phyloP scores from a whole-genome alignment of 2,329 filamentous ascomycete species.

The Apiospora kogelbergensis region DNA sequence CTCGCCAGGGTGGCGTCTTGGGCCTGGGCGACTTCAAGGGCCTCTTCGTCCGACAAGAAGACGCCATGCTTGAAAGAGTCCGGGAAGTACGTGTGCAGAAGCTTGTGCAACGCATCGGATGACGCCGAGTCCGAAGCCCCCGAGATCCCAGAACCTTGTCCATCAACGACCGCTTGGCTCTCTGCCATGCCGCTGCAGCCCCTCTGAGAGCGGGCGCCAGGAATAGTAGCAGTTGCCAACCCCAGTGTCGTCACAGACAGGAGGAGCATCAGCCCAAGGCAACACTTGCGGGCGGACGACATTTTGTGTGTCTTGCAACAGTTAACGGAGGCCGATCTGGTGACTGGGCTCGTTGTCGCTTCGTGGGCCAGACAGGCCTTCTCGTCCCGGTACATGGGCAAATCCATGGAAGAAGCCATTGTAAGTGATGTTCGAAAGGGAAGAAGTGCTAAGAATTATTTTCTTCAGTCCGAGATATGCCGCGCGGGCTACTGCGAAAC shows the following conservation, averaged over 20 bases:
- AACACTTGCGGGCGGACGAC: constrained; percentile 36
- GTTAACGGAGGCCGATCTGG: background rate
- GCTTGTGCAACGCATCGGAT: constrained; percentile 61
- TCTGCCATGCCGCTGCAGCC: constrained; percentile 19
- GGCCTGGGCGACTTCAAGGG: constrained; percentile 62
- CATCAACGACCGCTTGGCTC: constrained; percentile 15
- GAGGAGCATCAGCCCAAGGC: constrained; percentile 33
- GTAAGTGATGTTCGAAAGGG: background rate
- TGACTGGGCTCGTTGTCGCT: background rate
- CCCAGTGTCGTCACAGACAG: constrained; percentile 34
- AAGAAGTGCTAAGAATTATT: background rate
- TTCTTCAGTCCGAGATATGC: background rate
- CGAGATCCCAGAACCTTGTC: constrained; percentile 43
- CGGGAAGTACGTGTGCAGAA: constrained; percentile 63
- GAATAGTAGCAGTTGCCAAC: constrained; percentile 31
- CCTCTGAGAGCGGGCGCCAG: constrained; percentile 20
- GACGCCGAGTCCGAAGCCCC: constrained; percentile 57
- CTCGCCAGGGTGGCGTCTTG: constrained; percentile 62
- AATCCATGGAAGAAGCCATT: background rate
- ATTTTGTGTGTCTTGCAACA: constrained; percentile 29
- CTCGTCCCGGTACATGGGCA: background rate
- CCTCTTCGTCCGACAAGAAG: constrained; percentile 63
- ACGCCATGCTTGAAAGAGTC: constrained; percentile 68
- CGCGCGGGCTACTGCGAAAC: background rate
- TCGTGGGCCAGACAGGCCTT: background rate